A percentile compares a stretch with the other conserved stretches of the same genome.
Evolutionary conservation across 2,329 filamentous ascomycete species (phyloP).

Genomic region (Dryadomyces quercivorus): DNA sequence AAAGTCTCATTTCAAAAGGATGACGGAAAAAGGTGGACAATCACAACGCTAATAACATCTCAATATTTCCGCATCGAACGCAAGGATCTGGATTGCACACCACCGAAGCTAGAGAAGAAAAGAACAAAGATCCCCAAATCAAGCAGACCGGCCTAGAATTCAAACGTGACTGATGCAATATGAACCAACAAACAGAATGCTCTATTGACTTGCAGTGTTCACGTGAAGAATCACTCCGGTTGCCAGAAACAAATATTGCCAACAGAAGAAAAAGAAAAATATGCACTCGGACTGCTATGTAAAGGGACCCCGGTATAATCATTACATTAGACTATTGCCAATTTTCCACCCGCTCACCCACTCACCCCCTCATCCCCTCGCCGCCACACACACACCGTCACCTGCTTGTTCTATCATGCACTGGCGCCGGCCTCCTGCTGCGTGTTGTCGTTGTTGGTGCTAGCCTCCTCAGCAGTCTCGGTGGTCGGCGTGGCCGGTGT

Average conservation of each 20-base stretch:
- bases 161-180: neutral
- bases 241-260: neutral
- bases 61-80: neutral
- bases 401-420: neutral
- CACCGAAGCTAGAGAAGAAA: neutral
- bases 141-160: neutral
- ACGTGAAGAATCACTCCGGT: neutral
- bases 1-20: no score
- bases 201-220: no score
- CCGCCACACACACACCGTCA: no score
- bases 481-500: conserved; percentile 19
- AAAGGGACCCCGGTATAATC: neutral
- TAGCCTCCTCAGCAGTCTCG: neutral
- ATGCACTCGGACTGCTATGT: neutral
- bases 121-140: neutral
- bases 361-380: no score
- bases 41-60: neutral
- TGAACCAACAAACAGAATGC: no score
- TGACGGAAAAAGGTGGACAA: neutral
- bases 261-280: neutral
- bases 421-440: conserved; percentile 2
- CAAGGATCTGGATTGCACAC: neutral
- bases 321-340: neutral
- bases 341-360: neutral
- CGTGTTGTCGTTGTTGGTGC: neutral